A percentile compares a stretch with the other conserved stretches of the same genome.
phyloP scores from a whole-genome alignment of 2,329 filamentous ascomycete species.

The Magnaporthiopsis rhizophila region DNA sequence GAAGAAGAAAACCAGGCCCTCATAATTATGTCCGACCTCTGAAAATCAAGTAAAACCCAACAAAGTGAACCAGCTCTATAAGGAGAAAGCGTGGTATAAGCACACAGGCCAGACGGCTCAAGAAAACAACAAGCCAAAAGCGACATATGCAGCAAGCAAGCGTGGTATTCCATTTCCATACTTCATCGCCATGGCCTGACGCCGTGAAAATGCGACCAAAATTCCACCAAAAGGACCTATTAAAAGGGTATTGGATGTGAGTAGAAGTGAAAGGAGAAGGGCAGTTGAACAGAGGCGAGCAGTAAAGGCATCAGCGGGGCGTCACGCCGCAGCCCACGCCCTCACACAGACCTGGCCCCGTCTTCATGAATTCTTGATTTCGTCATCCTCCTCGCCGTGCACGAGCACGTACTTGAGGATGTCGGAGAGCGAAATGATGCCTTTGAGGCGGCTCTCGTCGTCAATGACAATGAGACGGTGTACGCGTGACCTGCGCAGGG shows the following conservation, averaged over 20 bases:
- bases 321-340: background rate
- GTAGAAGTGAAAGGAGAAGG: no score
- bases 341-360: background rate
- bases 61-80: no score
- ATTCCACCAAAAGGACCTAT: background rate
- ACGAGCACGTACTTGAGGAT: conserved; percentile 92
- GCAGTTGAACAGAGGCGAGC: background rate
- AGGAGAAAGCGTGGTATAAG: no score
- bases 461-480: conserved; percentile 91
- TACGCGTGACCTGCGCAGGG: conserved; percentile 87
- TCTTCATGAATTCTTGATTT: conserved; percentile 10
- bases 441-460: conserved; percentile 76
- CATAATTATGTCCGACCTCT: no score
- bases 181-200: conserved; percentile 3
- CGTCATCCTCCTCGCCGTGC: conserved; percentile 56
- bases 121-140: conserved; percentile 1
- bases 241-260: no score
- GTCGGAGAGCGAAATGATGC: conserved; percentile 88
- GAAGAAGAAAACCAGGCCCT: background rate
- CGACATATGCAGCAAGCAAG: background rate
- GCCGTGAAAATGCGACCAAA: conserved; percentile 9
- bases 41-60: no score
- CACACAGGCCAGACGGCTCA: no score
- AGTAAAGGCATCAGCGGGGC: background rate
- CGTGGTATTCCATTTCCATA: background rate